These are phyloP conservation scores for Tulasnella sp. DNA, from an alignment of 768 basidiomycete species.

Conservation along the genomic window DNA sequence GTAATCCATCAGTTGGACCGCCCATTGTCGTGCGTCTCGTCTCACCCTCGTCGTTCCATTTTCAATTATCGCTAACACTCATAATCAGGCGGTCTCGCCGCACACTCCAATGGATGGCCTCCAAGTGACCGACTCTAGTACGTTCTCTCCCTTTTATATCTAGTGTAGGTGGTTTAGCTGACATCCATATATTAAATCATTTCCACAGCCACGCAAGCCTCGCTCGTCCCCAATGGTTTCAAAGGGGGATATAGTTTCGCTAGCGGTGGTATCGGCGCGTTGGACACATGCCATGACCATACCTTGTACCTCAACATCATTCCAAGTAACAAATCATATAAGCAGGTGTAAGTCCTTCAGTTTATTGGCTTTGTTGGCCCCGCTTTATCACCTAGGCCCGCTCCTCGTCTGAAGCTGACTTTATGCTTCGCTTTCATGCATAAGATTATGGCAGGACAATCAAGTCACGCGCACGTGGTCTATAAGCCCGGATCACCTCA, in stretches of 20 bases:
- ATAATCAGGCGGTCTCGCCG: not conserved
- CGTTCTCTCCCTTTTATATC: not conserved
- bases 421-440: too few species aligned
- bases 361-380: too few species aligned
- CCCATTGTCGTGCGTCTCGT: not conserved
- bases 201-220: too few species aligned
- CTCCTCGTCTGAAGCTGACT: too few species aligned
- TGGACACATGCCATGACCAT: not conserved
- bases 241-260: not conserved
- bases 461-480: too few species aligned
- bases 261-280: constrained; percentile 1
- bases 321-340: not conserved
- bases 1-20: not conserved
- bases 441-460: too few species aligned
- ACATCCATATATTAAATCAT: too few species aligned
- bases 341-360: not conserved
- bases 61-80: not conserved
- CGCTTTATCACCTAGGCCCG: too few species aligned
- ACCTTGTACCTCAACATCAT: not conserved
- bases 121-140: not conserved
- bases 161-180: not conserved
- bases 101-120: not conserved
- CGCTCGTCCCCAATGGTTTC: not conserved
- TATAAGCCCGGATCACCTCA: too few species aligned
- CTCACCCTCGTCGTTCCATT: not conserved